Base-by-base conservation (phyloP, 495 filamentous ascomycete species). In the Aspergillus sparsus region DNA sequence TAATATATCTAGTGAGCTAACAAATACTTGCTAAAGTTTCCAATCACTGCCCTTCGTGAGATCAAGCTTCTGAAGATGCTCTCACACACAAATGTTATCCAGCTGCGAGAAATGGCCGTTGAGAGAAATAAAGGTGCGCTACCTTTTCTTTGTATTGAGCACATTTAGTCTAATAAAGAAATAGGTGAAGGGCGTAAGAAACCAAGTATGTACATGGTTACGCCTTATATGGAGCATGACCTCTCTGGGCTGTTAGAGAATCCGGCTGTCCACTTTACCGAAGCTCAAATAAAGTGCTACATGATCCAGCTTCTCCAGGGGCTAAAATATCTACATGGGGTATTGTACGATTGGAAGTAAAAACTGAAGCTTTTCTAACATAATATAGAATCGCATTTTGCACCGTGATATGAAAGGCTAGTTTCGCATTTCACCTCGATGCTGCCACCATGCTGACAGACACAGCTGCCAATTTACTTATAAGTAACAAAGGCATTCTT, bases 181-280 rank as follows among this genome's bases (percentile, higher is more conserved):
- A 12, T 62, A 85, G 83, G 78, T 50, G 89, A 93, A 71, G 91
- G 89, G 64, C 83, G 86, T 50, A 94, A 92, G 73, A 86, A 88
- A 58, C 87, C 90, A 0, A 90, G 91, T 70, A 89, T 98, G 82
- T 98, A 97, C 71, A 99, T 99, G 94, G 94, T 97, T 53, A 96
- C 87, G 27, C 93, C 93, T 35, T 99, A 98, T 70, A 97, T 98
- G 93, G 94, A 98, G 66, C 94, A 99, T 70, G 94, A 99, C 70
- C 82, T 99, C 6, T 96, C 93, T 15, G 94, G 94, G 55, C 83
- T 99, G 12, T 83, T 99, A 61, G 94, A 97, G 69, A 99, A 99
- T 64, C 93, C 93, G 32, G 82, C 84, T 6, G 93, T 98, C 54
- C 83, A 84, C 12, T 91, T 99, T 61, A 89, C 86, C 8, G 86